Conservation (phyloP, 495 filamentous ascomycete genomes). For the Antarctomyces pellizariae region DNA sequence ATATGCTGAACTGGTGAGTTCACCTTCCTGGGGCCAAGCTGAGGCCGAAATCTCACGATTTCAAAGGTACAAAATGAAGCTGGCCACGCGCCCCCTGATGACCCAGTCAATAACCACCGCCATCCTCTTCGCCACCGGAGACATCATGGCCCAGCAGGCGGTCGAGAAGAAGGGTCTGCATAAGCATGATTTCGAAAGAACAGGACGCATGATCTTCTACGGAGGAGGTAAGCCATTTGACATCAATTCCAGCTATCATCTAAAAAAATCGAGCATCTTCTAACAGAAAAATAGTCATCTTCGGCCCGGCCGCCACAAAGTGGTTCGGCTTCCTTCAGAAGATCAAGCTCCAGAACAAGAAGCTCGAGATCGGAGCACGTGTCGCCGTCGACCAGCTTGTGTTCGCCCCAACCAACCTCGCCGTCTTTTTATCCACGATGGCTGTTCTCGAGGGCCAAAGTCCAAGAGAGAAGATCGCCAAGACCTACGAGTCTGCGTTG, state of each 20-base stretch:
- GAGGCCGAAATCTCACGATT: too few relatives aligned
- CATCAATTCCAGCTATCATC: background rate
- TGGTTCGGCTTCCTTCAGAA: conserved; percentile 72
- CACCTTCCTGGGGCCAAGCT: too few relatives aligned
- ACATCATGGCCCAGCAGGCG: conserved; percentile 80
- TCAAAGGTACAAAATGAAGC: conserved; percentile 65
- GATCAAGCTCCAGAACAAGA: conserved; percentile 37
- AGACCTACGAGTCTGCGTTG: conserved; percentile 42
- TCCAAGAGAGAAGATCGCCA: conserved; percentile 44
- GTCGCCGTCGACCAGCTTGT: conserved; percentile 68
- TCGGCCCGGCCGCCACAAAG: conserved; percentile 71
- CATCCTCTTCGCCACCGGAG: conserved; percentile 75
- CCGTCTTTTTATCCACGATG: conserved; percentile 66
- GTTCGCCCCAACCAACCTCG: conserved; percentile 65
- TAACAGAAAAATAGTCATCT: conserved; percentile 35
- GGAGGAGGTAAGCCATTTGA: conserved; percentile 43
- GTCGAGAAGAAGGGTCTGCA: conserved; percentile 59
- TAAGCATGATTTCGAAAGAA: conserved; percentile 63
- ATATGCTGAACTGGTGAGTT: too few relatives aligned
- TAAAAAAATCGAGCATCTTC: conserved; percentile 1
- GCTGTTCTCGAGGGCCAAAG: conserved; percentile 62
- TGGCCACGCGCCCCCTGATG: conserved; percentile 60
- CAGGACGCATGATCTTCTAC: conserved; percentile 77
- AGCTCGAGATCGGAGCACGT: conserved; percentile 52
- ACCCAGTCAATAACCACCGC: conserved; percentile 76